Conservation (phyloP, 2,329 filamentous ascomycete species). For the Fusarium dimerum region DNA sequence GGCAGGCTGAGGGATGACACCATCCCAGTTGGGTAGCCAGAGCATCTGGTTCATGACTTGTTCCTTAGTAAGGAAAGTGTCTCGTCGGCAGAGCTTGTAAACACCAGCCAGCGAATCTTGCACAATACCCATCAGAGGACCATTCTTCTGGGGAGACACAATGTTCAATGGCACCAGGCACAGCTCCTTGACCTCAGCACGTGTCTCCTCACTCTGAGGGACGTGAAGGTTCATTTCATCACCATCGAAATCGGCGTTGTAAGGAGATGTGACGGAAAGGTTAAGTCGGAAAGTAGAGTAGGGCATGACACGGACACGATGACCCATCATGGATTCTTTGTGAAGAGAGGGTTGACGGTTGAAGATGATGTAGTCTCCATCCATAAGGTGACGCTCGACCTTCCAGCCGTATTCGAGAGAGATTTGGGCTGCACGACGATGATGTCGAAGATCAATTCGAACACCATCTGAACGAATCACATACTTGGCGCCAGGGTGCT, state of each 20-base stretch:
- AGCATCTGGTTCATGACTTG: conserved; percentile 96
- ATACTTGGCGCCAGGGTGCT: conserved; percentile 95
- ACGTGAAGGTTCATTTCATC: conserved; percentile 99
- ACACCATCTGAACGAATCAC: conserved; percentile 93
- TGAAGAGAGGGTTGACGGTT: conserved; percentile 98
- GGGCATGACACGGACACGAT: conserved; percentile 95
- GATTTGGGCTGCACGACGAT: conserved; percentile 84
- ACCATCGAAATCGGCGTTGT: conserved; percentile 99
- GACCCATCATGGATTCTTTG: conserved; percentile 99
- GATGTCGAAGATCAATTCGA: conserved; percentile 91
- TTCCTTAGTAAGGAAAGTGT: conserved; percentile 87
- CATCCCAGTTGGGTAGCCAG: conserved; percentile 98
- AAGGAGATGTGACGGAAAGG: conserved; percentile 94
- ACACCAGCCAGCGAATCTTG: conserved; percentile 95
- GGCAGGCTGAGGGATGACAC: conserved; percentile 88
- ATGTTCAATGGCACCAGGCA: conserved; percentile 99
- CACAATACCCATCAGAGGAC: conserved; percentile 98
- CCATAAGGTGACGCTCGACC: conserved; percentile 93
- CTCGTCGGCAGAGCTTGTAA: conserved; percentile 94
- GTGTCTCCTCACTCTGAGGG: conserved; percentile 94
- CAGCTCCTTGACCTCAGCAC: conserved; percentile 89
- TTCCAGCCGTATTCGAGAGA: conserved; percentile 96
- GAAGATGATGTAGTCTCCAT: conserved; percentile 98
- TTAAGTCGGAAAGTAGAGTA: conserved; percentile 99
- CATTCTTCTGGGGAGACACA: conserved; percentile 95